phyloP scores from a whole-genome alignment of 345 rosid species.

The Moringa oleifera region DNA sequence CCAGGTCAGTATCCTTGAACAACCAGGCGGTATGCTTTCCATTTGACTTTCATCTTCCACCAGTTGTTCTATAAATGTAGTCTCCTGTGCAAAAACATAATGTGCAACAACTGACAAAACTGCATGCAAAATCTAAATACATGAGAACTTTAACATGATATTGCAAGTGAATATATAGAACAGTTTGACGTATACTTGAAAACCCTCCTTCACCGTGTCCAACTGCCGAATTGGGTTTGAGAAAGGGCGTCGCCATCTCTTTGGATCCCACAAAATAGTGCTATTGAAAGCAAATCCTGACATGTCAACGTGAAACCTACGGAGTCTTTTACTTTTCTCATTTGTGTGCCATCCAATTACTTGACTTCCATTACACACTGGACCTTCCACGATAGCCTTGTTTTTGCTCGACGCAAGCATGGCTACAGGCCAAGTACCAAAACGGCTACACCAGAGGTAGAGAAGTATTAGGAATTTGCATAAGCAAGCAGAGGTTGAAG shows the following conservation, averaged over 20 bases:
- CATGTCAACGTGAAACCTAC: conserved; percentile 94
- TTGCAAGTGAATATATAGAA: conserved; percentile 3
- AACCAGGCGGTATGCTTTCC: conserved; percentile 69
- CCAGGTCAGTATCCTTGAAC: conserved; percentile 84
- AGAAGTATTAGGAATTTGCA: conserved; percentile 13
- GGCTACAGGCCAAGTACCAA: conserved; percentile 97
- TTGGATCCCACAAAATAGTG: conserved; percentile 88
- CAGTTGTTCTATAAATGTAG: conserved; percentile 83
- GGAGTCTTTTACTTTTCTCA: conserved; percentile 78
- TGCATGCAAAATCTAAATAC: background rate
- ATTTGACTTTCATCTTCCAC: conserved; percentile 91
- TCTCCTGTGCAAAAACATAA: conserved; percentile 48
- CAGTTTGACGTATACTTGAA: conserved; percentile 53
- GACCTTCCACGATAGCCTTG: conserved; percentile 88
- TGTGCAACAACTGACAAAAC: background rate
- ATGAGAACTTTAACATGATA: background rate
- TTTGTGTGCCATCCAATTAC: conserved; percentile 96
- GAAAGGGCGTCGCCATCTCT: conserved; percentile 60
- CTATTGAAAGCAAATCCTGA: conserved; percentile 96
- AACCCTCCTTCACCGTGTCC: conserved; percentile 83
- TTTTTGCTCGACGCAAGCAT: conserved; percentile 87
- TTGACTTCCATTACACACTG: conserved; percentile 73
- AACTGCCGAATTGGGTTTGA: conserved; percentile 60
- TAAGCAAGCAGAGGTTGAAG: background rate
- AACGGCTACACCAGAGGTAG: conserved; percentile 43